Evolutionary conservation across 305 asterid genomes (phyloP).

Genomic region (Coffea humblotiana): DNA sequence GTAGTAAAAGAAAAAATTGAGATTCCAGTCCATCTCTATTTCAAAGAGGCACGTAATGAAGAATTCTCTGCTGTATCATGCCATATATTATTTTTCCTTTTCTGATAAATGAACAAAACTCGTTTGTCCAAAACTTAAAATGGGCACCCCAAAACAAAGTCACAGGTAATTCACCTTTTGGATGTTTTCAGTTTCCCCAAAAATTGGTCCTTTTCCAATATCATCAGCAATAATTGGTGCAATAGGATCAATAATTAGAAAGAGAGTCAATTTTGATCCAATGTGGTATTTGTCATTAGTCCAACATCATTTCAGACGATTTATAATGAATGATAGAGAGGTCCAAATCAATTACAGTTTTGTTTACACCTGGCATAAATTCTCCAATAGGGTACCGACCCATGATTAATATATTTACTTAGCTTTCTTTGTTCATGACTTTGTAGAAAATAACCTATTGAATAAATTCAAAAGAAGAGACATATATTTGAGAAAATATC

Average conservation of each 20-base stretch:
- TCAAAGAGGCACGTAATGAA: neutral
- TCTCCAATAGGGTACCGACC: neutral
- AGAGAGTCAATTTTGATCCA: neutral
- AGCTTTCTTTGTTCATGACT: neutral
- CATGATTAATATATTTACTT: neutral
- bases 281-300: conserved; percentile 7
- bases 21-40: neutral
- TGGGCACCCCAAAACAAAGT: neutral
- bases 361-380: neutral
- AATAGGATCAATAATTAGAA: conserved; percentile 16
- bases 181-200: neutral
- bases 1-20: neutral
- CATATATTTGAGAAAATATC: neutral
- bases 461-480: neutral
- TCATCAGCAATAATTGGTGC: conserved; percentile 7
- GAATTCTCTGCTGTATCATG: neutral
- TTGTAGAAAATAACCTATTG: neutral
- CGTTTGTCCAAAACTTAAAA: neutral
- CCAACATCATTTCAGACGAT: conserved; percentile 13
- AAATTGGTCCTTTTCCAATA: conserved; percentile 1
- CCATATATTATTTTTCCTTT: neutral
- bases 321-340: neutral
- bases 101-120: neutral
- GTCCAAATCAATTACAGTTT: conserved; percentile 11
- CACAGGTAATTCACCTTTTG: neutral